Percentiles rank a stretch among this genome's conserved stretches.
phyloP scores from a whole-genome alignment of 345 rosid genomes.

The Brassica nigra region DNA sequence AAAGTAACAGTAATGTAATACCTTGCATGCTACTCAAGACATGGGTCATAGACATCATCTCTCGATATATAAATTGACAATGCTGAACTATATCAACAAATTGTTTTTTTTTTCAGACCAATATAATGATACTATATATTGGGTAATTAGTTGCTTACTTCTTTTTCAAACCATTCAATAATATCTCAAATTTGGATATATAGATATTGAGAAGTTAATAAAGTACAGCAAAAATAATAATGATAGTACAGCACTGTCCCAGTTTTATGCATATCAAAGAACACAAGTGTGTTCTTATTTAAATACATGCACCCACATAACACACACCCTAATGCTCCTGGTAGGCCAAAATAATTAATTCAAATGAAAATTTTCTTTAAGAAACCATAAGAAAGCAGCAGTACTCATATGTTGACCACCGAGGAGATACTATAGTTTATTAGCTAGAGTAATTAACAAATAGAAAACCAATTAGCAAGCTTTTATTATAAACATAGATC shows the following conservation, averaged over 20 bases:
- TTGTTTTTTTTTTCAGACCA: background rate
- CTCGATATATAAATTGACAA: background rate
- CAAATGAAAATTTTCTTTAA: background rate
- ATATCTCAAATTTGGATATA: conserved; percentile 13
- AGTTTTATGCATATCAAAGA: conserved; percentile 4
- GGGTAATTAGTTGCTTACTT: background rate
- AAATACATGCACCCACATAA: conserved; percentile 34
- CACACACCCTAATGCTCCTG: conserved; percentile 8
- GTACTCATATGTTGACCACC: conserved; percentile 24
- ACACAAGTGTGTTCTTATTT: conserved; percentile 23
- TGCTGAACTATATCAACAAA: background rate
- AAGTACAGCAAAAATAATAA: background rate
- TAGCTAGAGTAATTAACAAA: conserved; percentile 7
- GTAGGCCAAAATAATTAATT: conserved; percentile 22
- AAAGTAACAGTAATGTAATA: background rate
- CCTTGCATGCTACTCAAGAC: background rate
- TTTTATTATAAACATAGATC: background rate
- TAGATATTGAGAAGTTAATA: background rate
- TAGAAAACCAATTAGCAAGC: conserved; percentile 1
- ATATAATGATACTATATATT: background rate
- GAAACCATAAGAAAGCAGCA: conserved; percentile 21
- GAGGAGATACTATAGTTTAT: background rate
- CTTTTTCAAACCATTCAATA: background rate
- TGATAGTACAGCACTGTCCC: conserved; percentile 1
- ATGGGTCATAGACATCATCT: background rate